Base-by-base conservation (phyloP, 1,284 basidiomycete genomes). In the Melanopsichium pennsylvanicum region DNA sequence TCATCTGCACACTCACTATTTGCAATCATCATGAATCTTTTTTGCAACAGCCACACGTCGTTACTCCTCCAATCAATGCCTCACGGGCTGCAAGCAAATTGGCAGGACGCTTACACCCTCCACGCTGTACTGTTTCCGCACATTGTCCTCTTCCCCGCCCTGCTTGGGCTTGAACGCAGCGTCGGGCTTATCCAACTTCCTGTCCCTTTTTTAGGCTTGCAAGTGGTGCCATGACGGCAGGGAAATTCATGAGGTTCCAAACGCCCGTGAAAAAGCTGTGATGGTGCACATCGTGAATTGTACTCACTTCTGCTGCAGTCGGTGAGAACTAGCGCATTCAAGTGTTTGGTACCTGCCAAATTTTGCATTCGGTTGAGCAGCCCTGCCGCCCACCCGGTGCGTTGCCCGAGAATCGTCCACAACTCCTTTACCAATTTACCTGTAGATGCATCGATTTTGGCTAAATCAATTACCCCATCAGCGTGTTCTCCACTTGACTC, bases 161-260 rank as follows among this genome's bases (percentile, higher is more conserved):
- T 41, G 19, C 32, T 48, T 46, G 7, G 22, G 47, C 34, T 51
- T 44, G 32, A 48, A 56, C 5, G 11, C 22, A 0, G 16, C 44
- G 1, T 40, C 18, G 9, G 25, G 33, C 23, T 18, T 18, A 32
- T 70, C 70, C 13, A 37, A 19, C 19, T 42, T 12, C 45, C 46
- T 63, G 19, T 71, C 68, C 11, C 62, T 62, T 1, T 25, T 51
- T 11, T 57, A 4, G 9, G 31, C 47, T 0, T 36, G 36, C 23
- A 72, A n/a, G 4, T 68, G 70, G 42, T n/a, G 62, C 34, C 2
- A 54, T 43, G 7, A 68, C 59, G 5, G 45, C 55, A 2, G 71
- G 71, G 43, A 48, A 50, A 36, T 73, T 69, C 68, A 73, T 68
- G 19, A 73, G 43, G 34, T 73, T 73, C 71, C 71, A 73, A 18